Percentiles rank a stretch among this genome's conserved stretches.
Conservation (phyloP, 129 eudicot genomes). For the Flaveria sonorensis region DNA sequence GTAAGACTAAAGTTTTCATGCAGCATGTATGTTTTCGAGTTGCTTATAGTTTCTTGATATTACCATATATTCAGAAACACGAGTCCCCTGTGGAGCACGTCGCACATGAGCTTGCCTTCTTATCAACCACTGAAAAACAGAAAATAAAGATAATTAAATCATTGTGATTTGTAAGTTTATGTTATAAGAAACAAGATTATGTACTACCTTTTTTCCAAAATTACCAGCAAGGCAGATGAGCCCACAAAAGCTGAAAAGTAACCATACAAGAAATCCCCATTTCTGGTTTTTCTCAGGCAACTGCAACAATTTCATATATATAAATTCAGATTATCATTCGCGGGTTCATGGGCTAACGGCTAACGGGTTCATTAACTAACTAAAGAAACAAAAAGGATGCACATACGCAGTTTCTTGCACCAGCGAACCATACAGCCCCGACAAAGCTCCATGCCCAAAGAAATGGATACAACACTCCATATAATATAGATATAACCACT, state of each 20-base stretch:
- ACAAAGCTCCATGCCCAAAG: slow-evolving; percentile 88
- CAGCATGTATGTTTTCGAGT: neutral
- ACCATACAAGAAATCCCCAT: slow-evolving; percentile 94
- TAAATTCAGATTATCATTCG: slow-evolving; percentile 1
- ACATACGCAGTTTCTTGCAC: slow-evolving; percentile 76
- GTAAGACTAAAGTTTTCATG: neutral
- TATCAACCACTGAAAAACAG: slow-evolving; percentile 72
- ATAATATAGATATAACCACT: slow-evolving; percentile 67
- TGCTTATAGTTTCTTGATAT: slow-evolving; percentile 4
- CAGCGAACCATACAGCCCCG: slow-evolving; percentile 82
- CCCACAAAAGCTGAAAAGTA: slow-evolving; percentile 91
- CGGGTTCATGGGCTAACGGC: neutral
- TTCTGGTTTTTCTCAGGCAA: slow-evolving; percentile 90
- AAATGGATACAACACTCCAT: slow-evolving; percentile 74
- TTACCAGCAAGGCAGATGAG: slow-evolving; percentile 78
- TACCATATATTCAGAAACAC: slow-evolving; percentile 83
- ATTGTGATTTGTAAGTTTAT: neutral
- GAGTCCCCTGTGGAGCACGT: slow-evolving; percentile 81
- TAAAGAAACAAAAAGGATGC: slow-evolving; percentile 7
- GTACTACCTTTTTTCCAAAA: slow-evolving; percentile 66
- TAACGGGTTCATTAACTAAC: neutral
- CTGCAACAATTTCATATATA: slow-evolving; percentile 47
- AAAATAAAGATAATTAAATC: neutral
- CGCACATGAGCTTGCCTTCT: slow-evolving; percentile 75
- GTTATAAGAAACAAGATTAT: slow-evolving; percentile 1